Percentiles rank a stretch among this genome's conserved stretches.
Conservation (phyloP, 257 asterid genomes). For the Lithospermum erythrorhizon region DNA sequence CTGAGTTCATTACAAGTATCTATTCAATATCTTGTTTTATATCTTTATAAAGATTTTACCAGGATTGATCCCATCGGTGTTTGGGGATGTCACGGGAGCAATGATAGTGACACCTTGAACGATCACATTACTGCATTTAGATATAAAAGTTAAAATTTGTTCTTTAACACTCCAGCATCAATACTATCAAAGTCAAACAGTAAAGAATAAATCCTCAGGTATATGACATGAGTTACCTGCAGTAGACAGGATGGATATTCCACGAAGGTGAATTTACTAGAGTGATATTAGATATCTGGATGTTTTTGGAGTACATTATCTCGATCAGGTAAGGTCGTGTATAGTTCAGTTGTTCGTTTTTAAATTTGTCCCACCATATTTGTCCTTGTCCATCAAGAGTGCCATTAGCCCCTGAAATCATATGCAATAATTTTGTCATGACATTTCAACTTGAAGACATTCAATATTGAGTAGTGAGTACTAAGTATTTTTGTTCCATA, state of each 20-base stretch:
- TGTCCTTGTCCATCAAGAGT: slow-evolving; percentile 65
- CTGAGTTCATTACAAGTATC: not conserved
- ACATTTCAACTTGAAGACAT: not conserved
- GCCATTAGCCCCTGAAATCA: slow-evolving; percentile 54
- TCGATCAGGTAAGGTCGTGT: slow-evolving; percentile 70
- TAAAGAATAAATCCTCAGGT: too few species aligned
- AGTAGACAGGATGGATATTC: slow-evolving; percentile 66
- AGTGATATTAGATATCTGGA: slow-evolving; percentile 51
- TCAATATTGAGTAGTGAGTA: not conserved
- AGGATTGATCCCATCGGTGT: slow-evolving; percentile 80
- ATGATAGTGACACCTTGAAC: slow-evolving; percentile 41
- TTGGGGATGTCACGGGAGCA: slow-evolving; percentile 48
- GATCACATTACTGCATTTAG: slow-evolving; percentile 35
- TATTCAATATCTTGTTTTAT: not conserved
- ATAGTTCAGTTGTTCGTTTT: slow-evolving; percentile 17
- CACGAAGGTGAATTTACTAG: slow-evolving; percentile 64
- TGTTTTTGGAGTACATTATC: slow-evolving; percentile 37
- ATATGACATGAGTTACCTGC: slow-evolving; percentile 30
- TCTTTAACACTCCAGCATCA: not conserved
- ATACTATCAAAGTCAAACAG: not conserved
- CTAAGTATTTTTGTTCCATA: not conserved
- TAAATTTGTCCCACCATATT: slow-evolving; percentile 65
- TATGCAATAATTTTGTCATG: not conserved
- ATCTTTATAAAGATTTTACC: slow-evolving; percentile 20
- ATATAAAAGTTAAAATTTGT: not conserved